Evolutionary conservation across 345 rosid genomes (phyloP), one percentile per base, ranked within the genome.

Genomic region (Eucalyptus camaldulensis): DNA sequence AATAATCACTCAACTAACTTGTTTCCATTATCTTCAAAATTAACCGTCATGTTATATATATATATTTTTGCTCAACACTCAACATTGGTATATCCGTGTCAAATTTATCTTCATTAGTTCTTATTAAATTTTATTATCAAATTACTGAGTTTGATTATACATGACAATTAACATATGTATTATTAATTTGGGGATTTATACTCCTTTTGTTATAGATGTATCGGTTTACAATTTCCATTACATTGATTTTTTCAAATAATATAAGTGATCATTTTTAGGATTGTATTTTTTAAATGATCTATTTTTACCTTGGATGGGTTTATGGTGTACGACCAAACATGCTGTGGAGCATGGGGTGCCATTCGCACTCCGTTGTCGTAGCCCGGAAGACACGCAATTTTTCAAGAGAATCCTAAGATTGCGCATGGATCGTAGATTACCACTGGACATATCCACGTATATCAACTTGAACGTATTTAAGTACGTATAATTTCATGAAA

Each of bases 81-180:
- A 19, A 53, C 0, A 53, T 2, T 0, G 2, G 0, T 53, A 53
- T 53, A 53, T 0, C 0, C 7, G 3, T 53, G 10, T 53, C 0
- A 53, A 53, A 19, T 53, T 53, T 19, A 53, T 4, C 0, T 53
- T 0, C 0, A 7, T 19, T 7, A 17, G 1, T 53, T 53, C 0
- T 0, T 51, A 0, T 17, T 17, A 51, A 17, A 51, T 17, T 51
- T 51, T 51, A 1, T 0, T 51, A 1, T 17, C 4, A 51, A 51
- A 51, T 51, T 51, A 17, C 2, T 51, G 0, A 51, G 4, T 51
- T 17, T 7, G 22, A 51, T 51, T 0, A 17, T 0, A 51, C 1
- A 9, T 7, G 8, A 17, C 22, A 0, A 51, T 51, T 51, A 0
- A 51, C 0, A 1, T 6, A 1, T 51, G 8, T 17, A 51, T 9